Percentiles rank a stretch among this genome's conserved stretches.
phyloP scores from a whole-genome alignment of 176 grass and related monocot genomes.

The Avena sativa region DNA sequence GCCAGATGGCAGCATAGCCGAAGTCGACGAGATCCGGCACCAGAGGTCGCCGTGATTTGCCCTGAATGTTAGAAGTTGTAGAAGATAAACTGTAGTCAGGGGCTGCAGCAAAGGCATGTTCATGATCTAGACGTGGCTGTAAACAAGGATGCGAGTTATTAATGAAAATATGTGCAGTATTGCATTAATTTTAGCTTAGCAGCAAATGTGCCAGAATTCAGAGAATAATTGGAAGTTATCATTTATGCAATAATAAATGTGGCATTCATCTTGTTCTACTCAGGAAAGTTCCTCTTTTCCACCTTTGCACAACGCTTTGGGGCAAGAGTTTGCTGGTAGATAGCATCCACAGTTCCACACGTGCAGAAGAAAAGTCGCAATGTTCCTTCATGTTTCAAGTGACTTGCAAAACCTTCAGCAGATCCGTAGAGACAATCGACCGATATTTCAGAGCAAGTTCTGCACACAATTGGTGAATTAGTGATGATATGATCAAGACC shows the following conservation, averaged over 20 bases:
- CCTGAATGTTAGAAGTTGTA: constrained; percentile 29
- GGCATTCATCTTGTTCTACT: not conserved
- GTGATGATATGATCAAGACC: too few species aligned
- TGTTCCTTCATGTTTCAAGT: too few species aligned
- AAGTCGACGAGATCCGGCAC: constrained; percentile 36
- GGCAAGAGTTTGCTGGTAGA: too few species aligned
- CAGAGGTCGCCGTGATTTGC: constrained; percentile 18
- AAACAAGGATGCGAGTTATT: constrained; percentile 14
- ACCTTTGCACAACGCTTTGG: too few species aligned
- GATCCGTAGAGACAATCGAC: too few species aligned
- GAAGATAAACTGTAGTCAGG: constrained; percentile 32
- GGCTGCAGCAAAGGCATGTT: constrained; percentile 1
- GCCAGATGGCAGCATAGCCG: constrained; percentile 48
- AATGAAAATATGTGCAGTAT: constrained; percentile 42
- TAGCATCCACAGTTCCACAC: too few species aligned
- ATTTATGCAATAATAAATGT: not conserved
- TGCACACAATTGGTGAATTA: too few species aligned
- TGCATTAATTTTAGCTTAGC: not conserved
- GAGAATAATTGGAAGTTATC: not conserved
- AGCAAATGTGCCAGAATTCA: not conserved
- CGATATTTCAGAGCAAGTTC: too few species aligned
- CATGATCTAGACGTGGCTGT: constrained; percentile 5
- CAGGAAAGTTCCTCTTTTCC: too few species aligned
- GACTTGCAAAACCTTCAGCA: too few species aligned
- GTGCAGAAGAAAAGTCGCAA: too few species aligned